Conservation (phyloP, 2,329 filamentous ascomycete genomes). For the Clarireedia hainanense region DNA sequence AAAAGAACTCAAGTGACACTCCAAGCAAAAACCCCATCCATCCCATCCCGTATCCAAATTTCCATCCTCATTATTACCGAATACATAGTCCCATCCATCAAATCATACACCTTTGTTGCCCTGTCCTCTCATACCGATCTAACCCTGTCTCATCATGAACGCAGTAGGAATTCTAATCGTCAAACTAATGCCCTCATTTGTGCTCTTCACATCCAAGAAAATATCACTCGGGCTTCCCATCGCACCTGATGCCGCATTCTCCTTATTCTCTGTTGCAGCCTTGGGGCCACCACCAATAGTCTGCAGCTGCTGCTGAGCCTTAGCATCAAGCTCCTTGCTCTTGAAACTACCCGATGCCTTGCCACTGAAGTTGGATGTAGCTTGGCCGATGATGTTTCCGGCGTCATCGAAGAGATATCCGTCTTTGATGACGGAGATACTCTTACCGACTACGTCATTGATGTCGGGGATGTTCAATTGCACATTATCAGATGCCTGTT, state of each 20-base stretch:
- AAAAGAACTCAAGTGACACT: conserved; percentile 34
- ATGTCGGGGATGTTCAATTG: neutral
- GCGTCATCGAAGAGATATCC: conserved; percentile 51
- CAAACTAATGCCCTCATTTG: conserved; percentile 9
- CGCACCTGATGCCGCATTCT: neutral
- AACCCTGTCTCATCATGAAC: conserved; percentile 3
- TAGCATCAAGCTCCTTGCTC: conserved; percentile 7
- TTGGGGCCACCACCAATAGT: neutral
- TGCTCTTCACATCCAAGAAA: conserved; percentile 10
- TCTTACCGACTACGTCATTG: conserved; percentile 51
- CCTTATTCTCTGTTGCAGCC: neutral
- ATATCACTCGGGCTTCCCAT: conserved; percentile 7
- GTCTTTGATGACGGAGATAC: conserved; percentile 54
- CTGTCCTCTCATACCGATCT: neutral
- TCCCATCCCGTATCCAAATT: conserved; percentile 55
- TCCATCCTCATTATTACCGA: conserved; percentile 57
- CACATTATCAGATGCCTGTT: neutral
- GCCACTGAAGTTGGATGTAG: conserved; percentile 18
- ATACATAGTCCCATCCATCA: neutral
- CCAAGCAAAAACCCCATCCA: conserved; percentile 39
- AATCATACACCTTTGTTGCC: neutral
- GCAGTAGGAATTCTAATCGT: conserved; percentile 9
- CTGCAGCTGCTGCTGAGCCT: neutral
- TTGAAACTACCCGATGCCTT: conserved; percentile 6
- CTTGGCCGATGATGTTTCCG: conserved; percentile 52